A percentile compares a stretch with the other conserved stretches of the same genome.
Conservation (phyloP, 163 green algal species). For the Chloromonas sp. region DNA sequence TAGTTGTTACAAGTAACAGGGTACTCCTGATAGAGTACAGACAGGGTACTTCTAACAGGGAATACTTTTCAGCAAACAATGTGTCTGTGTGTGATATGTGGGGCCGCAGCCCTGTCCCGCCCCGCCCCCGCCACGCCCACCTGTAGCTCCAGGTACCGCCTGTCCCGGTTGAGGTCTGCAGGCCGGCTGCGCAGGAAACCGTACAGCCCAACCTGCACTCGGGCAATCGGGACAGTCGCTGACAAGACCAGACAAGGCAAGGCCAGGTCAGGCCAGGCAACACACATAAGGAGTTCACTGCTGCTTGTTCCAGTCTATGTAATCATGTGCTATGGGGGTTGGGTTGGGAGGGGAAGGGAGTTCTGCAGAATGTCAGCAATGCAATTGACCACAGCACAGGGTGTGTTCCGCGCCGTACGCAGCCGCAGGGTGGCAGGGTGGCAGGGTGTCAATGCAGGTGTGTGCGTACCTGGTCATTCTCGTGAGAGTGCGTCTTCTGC, state of each 20-base stretch:
- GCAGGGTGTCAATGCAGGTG: too few relatives aligned
- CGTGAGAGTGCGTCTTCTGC: slow-evolving; percentile 2
- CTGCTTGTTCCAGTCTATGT: background rate
- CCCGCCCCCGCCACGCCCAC: background rate
- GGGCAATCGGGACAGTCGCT: background rate
- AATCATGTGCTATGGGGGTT: background rate
- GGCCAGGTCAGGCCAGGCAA: background rate
- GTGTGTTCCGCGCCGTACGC: too few relatives aligned
- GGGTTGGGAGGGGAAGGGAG: background rate
- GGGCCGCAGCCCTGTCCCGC: background rate
- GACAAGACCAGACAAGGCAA: slow-evolving; percentile 19
- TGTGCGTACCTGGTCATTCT: slow-evolving; percentile 28
- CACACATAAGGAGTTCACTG: background rate
- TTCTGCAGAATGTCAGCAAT: background rate
- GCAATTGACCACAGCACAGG: too few relatives aligned
- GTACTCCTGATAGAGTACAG: too few relatives aligned
- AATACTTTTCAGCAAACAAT: too few relatives aligned
- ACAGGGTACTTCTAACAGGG: too few relatives aligned
- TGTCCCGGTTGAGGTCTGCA: background rate
- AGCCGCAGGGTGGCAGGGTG: too few relatives aligned
- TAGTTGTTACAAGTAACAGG: too few relatives aligned
- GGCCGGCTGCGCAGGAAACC: slow-evolving; percentile 11
- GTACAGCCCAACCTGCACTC: slow-evolving; percentile 24
- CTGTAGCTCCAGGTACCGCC: slow-evolving; percentile 1
- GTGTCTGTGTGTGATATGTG: background rate